These are phyloP conservation scores for Apiotrichum porosum DNA, from an alignment of 1,284 basidiomycete genomes.

Conservation along the genomic window DNA sequence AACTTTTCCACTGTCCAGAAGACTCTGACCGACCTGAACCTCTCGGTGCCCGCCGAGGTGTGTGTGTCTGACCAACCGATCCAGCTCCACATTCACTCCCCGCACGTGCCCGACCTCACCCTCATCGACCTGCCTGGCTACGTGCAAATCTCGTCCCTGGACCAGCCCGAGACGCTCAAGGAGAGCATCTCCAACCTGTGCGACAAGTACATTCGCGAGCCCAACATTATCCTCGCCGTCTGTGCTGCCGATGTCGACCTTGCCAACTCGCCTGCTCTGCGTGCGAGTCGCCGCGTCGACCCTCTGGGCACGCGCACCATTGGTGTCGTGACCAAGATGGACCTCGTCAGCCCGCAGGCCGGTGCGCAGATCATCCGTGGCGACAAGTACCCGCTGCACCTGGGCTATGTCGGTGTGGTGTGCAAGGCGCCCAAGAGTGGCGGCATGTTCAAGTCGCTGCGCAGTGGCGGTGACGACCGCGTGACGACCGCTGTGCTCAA, in stretches of 20 bases:
- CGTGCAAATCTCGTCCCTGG: slow-evolving; percentile 89
- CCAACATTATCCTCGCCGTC: slow-evolving; percentile 96
- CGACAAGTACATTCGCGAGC: slow-evolving; percentile 94
- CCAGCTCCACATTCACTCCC: slow-evolving; percentile 92
- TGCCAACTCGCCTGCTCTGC: slow-evolving; percentile 92
- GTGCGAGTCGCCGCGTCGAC: slow-evolving; percentile 89
- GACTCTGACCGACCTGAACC: slow-evolving; percentile 89
- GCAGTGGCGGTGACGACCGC: slow-evolving; percentile 22
- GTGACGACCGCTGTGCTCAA: slow-evolving; percentile 58
- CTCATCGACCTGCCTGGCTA: slow-evolving; percentile 97
- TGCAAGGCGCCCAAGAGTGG: slow-evolving; percentile 59
- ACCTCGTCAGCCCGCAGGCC: slow-evolving; percentile 79
- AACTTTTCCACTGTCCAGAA: slow-evolving; percentile 87
- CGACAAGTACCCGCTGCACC: slow-evolving; percentile 92
- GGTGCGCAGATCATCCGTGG: slow-evolving; percentile 79
- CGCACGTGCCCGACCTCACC: slow-evolving; percentile 91
- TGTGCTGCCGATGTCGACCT: slow-evolving; percentile 98
- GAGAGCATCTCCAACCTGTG: slow-evolving; percentile 86
- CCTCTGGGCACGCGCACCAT: slow-evolving; percentile 92
- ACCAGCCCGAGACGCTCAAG: slow-evolving; percentile 91
- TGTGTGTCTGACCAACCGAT: slow-evolving; percentile 94
- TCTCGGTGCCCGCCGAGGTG: slow-evolving; percentile 80
- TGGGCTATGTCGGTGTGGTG: slow-evolving; percentile 98
- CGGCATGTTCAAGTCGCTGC: slow-evolving; percentile 45
- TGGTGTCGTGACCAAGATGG: slow-evolving; percentile 99